Base-by-base conservation (phyloP, 164 flowering plant species). In the Tinospora cordifolia region DNA sequence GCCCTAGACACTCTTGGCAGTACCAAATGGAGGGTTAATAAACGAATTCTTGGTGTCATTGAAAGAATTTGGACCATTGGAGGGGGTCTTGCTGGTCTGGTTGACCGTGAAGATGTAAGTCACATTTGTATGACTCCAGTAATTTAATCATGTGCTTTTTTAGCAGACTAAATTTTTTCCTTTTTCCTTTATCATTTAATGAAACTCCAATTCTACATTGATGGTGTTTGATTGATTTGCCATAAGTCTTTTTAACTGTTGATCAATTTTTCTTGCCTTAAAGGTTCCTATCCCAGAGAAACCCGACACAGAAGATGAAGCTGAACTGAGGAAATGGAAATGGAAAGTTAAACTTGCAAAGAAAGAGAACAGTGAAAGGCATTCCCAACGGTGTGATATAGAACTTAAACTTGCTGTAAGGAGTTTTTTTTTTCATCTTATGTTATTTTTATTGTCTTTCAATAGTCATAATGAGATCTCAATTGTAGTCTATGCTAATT, bases 331-430 rank as follows among this genome's bases (percentile, higher is more conserved):
- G 76, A 88, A 86, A 70, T 94, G 99, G 99, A 94, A 80, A 77
- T 92, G 99, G 97, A 85, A 86, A 75, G 74, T 87, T 11, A 89
- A 79, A 71, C 51, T 72, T 57, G 83, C 71, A 17, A 89, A 86
- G 76, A 94, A 90, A 79, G 87, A 86, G 76, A 94, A 94, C 74
- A 83, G 78, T 62, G 97, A 94, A 84, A 84, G 87, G 74, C 92
- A 92, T 83, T 86, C 97, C 40, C 95, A 84, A 71, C 88, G 96
- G 11, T 94, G 99, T 73, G 93, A 92, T 76, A 65, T 83, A 65
- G 99, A 90, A 80, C 96, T 94, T 68, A 94, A 94, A 85, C 96
- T 94, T 73, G 75, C 91, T 73, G 98, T 94, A 88, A 83, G 92
- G 75, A 67, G 59, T 51, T 46, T 58, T 30, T 22, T 8, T n/a